These are phyloP conservation scores for Annulohypoxylon bovei DNA, from an alignment of 495 filamentous ascomycete genomes.

Conservation along the genomic window DNA sequence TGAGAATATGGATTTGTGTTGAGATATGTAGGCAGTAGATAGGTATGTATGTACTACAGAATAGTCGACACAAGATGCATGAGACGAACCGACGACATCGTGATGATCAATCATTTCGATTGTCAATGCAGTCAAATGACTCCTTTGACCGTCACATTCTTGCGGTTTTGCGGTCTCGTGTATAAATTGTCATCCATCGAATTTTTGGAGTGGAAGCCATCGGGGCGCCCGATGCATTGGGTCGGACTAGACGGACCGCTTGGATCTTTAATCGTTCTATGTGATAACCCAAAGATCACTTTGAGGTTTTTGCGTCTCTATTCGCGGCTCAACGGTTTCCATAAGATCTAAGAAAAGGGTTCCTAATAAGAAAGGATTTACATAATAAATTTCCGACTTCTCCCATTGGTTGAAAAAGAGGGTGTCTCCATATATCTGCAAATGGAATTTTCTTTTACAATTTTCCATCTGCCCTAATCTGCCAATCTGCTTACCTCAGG, in stretches of 20 bases:
- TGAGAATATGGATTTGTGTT: not conserved
- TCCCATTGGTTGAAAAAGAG: not conserved
- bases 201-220: constrained; percentile 8
- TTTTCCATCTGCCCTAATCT: not conserved
- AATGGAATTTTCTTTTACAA: constrained; percentile 16
- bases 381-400: constrained; percentile 13
- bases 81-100: not conserved
- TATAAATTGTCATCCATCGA: not conserved
- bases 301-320: not conserved
- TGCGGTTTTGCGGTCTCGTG: not conserved
- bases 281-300: constrained; percentile 15
- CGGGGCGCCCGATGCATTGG: constrained; percentile 22
- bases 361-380: not conserved
- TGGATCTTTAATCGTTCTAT: not conserved
- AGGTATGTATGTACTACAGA: not conserved
- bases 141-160: not conserved
- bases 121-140: constrained; percentile 22
- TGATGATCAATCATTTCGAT: constrained; percentile 27
- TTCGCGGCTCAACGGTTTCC: constrained; percentile 1
- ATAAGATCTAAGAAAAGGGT: not conserved
- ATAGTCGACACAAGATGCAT: not conserved
- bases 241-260: constrained; percentile 30
- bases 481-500: not conserved
- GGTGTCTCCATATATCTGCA: not conserved
- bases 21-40: not conserved